Evolutionary conservation across 129 eudicot genomes (phyloP), one percentile per base, ranked within the genome.

Genomic region (Helichrysum umbraculigerum): DNA sequence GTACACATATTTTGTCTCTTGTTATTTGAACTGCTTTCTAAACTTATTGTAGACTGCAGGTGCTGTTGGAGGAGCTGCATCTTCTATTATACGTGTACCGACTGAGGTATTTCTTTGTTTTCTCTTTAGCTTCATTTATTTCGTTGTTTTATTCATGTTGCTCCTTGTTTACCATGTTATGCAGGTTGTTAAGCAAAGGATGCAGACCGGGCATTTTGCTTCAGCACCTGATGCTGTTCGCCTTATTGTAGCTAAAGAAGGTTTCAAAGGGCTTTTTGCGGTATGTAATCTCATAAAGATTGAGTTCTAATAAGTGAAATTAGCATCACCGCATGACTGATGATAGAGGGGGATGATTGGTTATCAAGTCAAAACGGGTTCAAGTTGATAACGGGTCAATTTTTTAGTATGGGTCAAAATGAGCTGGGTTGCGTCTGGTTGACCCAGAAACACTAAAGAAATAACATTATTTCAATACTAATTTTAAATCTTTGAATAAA

Each of bases 31-130:
- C 28, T 25, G 28, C 28, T 25, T 25, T 25, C 28, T 78, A 50
- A 61, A 79, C 71, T 60, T 63, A 35, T 41, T 78, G 60, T 78
- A 91, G 96, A 88, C 96, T 75, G 98, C 98, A 83, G 98, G 98
- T 79, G 94, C 94, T 80, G 81, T 90, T 79, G 94, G 92, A 67
- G 98, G 98, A 67, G 98, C 94, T 74, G 96, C 98, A 70, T 88
- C 98, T 68, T 92, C 98, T 85, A 81, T 92, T 51, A 86, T 90
- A 78, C 91, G 92, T 35, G 96, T 92, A 30, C 98, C 96, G 12
- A 89, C 96, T 2, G 96, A 88, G 96, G 96, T 90, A 67, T 66
- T 58, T 19, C 19, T 60, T 66, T 10, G 57, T 73, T 74, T 39
- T 61, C 68, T 44, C 33, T 63, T 66, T 14, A 33, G 8, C 44